Evolutionary conservation across 805 yeast species (phyloP), one percentile per base, ranked within the genome.

Genomic region (Starmera dryadoides): DNA sequence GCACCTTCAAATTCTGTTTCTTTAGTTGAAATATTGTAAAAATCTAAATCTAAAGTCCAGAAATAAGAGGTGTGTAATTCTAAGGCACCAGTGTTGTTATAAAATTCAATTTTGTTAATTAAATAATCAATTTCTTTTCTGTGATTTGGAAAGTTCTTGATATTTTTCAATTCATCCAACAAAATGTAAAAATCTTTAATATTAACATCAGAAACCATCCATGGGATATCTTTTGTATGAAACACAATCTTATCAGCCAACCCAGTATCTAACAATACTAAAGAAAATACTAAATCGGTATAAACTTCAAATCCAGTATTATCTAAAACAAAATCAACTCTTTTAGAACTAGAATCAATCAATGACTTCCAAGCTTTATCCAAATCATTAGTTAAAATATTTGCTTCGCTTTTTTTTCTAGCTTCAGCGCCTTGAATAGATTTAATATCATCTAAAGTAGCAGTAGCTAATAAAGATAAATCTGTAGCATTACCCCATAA

Each of bases 401-500:
- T 84, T 43, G 83, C 74, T 52, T 85, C 88, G 41, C 88, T 85
- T 53, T 80, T 77, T 55, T 79, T 81, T 49, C 98, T 73, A 16
- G 87, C 87, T 45, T 83, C 87, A 11, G 83, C 85, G 33, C 96
- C 96, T 66, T 93, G 99, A 30, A 87, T 77, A 6, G 91, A 79
- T 60, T 86, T 84, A 52, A 93, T 83, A 48, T 93, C 96, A 35
- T 89, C 96, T 22, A 87, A 58, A 7, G 88, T 78, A n/a, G 91
- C 87, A 42, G 86, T 88, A 4, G 94, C 89, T 45, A 93, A 69
- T 39, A 94, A 66, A 0, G 97, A 87, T 54, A 93, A 71, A 60
- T 93, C 99, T 4, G 97, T 86, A 16, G 98, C 97, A 60, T 93
- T 93, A 21, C 99, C 99, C 99, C 99, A 93, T 39, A 93, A 63